phyloP scores from a whole-genome alignment of 768 basidiomycete genomes.

The Guyanaporus albipodus region DNA sequence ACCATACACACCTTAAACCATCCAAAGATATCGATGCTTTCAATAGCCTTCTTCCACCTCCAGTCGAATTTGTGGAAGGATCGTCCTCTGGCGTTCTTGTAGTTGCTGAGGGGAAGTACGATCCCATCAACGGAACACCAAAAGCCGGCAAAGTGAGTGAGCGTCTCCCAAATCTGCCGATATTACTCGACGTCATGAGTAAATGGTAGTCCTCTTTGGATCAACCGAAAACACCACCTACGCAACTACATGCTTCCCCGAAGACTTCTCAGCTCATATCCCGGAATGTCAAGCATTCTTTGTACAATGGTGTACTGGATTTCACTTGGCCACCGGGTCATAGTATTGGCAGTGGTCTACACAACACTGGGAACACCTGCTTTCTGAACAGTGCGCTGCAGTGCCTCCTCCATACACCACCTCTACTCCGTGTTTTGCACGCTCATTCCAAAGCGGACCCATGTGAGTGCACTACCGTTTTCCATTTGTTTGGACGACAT shows the following conservation, averaged over 20 bases:
- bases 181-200: constrained; percentile 1
- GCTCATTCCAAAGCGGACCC: constrained; percentile 45
- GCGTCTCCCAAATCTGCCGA: background rate
- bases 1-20: constrained; percentile 55
- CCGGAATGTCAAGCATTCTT: constrained; percentile 32
- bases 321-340: constrained; percentile 54
- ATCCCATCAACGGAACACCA: constrained; percentile 72
- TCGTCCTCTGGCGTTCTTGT: constrained; percentile 74
- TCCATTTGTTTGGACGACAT: background rate
- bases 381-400: constrained; percentile 95
- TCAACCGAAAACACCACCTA: constrained; percentile 22
- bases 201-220: constrained; percentile 13
- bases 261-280: constrained; percentile 26
- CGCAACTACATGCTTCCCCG: constrained; percentile 25
- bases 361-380: constrained; percentile 91
- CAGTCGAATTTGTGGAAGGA: constrained; percentile 80
- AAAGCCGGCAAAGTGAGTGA: constrained; percentile 48
- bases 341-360: constrained; percentile 58
- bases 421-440: constrained; percentile 62
- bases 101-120: constrained; percentile 71
- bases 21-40: constrained; percentile 71
- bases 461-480: constrained; percentile 46
- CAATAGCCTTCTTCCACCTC: constrained; percentile 74
- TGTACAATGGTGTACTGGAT: constrained; percentile 56
- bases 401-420: constrained; percentile 89